Conservation (phyloP, 2,329 filamentous ascomycete species). For the Fusarium papillatum region DNA sequence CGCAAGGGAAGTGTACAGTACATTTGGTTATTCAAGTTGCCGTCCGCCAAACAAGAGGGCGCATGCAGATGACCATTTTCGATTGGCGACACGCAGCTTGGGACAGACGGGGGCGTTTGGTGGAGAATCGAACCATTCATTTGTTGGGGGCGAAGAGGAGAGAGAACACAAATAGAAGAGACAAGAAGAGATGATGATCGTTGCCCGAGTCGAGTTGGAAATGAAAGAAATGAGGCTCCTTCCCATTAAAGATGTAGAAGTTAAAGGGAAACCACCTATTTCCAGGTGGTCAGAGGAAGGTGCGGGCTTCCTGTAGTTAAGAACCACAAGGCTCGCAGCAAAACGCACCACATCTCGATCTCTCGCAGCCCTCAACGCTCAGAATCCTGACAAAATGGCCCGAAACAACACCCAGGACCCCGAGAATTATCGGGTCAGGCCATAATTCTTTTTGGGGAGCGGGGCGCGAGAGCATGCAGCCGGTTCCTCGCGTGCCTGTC, state of each 20-base stretch:
- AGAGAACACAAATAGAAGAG: neutral
- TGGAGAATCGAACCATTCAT: slow-evolving; percentile 28
- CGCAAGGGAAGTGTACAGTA: slow-evolving; percentile 1
- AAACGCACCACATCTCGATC: slow-evolving; percentile 23
- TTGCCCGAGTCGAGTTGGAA: neutral
- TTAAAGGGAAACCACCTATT: neutral
- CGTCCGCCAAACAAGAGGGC: slow-evolving; percentile 3
- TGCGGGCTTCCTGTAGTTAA: slow-evolving; percentile 29
- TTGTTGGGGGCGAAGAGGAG: slow-evolving; percentile 3
- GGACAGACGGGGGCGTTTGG: slow-evolving; percentile 11
- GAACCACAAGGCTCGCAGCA: neutral
- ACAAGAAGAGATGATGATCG: neutral
- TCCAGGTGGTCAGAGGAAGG: slow-evolving; percentile 3
- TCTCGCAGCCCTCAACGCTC: slow-evolving; percentile 26
- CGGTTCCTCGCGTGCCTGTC: slow-evolving; percentile 18
- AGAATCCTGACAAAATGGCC: slow-evolving; percentile 6
- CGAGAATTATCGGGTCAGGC: slow-evolving; percentile 43
- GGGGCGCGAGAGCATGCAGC: slow-evolving; percentile 29
- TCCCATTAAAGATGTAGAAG: neutral
- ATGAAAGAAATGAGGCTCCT: neutral
- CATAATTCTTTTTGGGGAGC: slow-evolving; percentile 21
- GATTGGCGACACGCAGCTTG: slow-evolving; percentile 19
- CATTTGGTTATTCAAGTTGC: slow-evolving; percentile 9
- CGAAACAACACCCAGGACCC: slow-evolving; percentile 27
- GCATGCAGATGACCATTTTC: slow-evolving; percentile 28